A percentile compares a stretch with the other conserved stretches of the same genome.
These are phyloP conservation scores for Gyromitra esculenta DNA, from an alignment of 2,329 filamentous ascomycete genomes.

Conservation along the genomic window DNA sequence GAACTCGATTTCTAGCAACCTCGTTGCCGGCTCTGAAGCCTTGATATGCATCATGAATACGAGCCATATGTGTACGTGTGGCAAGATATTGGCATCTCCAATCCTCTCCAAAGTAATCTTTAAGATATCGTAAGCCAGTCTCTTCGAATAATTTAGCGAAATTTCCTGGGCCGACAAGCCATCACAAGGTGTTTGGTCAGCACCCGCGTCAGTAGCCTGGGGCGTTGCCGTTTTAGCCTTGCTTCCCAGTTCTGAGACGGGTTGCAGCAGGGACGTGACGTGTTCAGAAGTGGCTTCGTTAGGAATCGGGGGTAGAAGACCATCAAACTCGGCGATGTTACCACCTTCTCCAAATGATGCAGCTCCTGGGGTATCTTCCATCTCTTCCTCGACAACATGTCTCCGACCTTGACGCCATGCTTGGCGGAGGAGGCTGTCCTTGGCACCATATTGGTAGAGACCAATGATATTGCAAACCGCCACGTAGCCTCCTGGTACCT, in stretches of 20 bases:
- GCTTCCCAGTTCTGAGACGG: conserved; percentile 29
- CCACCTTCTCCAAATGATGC: conserved; percentile 8
- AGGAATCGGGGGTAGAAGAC: conserved; percentile 50
- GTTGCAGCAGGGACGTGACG: conserved; percentile 47
- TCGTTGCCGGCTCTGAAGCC: conserved; percentile 62
- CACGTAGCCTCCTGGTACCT: conserved; percentile 55
- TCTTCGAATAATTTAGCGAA: conserved; percentile 60
- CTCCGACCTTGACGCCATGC: conserved; percentile 49
- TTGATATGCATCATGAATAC: conserved; percentile 68
- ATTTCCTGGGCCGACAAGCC: conserved; percentile 53
- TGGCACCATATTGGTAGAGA: conserved; percentile 56
- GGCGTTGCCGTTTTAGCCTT: background rate
- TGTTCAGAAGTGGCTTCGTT: conserved; percentile 50
- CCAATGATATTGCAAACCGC: conserved; percentile 56
- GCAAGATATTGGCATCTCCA: conserved; percentile 69
- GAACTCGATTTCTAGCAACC: conserved; percentile 62
- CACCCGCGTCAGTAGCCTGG: background rate
- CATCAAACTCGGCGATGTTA: conserved; percentile 43
- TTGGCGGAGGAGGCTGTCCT: conserved; percentile 52
- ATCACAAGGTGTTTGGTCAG: conserved; percentile 40
- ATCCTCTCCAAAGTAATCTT: conserved; percentile 65
- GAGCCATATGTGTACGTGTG: conserved; percentile 71
- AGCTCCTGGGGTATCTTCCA: conserved; percentile 34
- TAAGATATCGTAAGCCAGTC: conserved; percentile 64
- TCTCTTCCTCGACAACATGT: conserved; percentile 38